Evolutionary conservation across 495 filamentous ascomycete genomes (phyloP).

Genomic region (Xylaria scruposa): DNA sequence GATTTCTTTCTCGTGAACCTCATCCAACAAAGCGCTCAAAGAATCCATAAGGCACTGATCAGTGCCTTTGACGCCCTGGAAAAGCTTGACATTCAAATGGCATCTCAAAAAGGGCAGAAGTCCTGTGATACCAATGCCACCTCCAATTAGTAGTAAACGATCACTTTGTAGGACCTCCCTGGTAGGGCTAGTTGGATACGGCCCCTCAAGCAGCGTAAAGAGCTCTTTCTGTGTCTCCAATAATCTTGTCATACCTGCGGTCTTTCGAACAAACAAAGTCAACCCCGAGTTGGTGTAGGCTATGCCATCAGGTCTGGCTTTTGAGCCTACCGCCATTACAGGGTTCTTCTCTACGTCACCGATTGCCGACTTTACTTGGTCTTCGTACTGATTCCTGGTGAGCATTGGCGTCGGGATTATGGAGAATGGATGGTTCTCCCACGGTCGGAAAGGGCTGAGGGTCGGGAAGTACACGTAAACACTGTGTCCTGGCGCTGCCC

Average conservation of each 20-base stretch:
- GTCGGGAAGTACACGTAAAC: not conserved
- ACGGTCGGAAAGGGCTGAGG: not conserved
- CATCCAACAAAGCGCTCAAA: not conserved
- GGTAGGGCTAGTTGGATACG: not conserved
- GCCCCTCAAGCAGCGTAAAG: not conserved
- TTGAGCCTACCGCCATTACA: not conserved
- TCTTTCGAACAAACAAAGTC: constrained; percentile 3
- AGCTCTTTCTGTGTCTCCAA: not conserved
- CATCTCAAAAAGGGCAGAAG: not conserved
- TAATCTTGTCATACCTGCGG: not conserved
- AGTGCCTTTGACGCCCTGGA: not conserved
- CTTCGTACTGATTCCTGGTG: not conserved
- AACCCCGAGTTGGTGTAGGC: not conserved
- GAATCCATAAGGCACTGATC: not conserved
- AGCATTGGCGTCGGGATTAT: not conserved
- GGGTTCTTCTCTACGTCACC: not conserved
- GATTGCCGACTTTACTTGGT: not conserved
- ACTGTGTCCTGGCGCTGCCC: not conserved
- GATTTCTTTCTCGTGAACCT: not conserved
- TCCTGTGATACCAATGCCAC: not conserved
- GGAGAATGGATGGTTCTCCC: not conserved
- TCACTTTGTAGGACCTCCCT: not conserved
- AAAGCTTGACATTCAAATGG: not conserved
- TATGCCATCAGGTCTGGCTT: not conserved
- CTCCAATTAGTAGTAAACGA: not conserved